Conservation (phyloP, 225 moss, liverwort and hornwort species). For the Physcomitrium patens region DNA sequence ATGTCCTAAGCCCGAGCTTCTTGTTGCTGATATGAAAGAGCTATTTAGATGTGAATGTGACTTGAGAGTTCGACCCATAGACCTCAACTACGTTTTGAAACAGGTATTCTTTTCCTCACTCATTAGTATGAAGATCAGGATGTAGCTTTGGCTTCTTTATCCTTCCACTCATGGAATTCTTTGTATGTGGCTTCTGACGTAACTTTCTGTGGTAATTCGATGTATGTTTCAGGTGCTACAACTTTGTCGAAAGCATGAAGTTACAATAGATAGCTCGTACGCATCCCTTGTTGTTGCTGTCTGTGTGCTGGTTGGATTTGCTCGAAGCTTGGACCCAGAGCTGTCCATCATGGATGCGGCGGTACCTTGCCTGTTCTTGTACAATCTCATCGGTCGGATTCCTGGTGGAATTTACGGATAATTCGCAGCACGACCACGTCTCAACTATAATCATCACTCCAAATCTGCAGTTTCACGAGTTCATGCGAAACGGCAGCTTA, state of each 20-base stretch:
- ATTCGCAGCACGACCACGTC: constrained; percentile 3
- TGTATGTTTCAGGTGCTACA: constrained; percentile 69
- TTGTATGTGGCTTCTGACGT: background rate
- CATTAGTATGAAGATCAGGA: background rate
- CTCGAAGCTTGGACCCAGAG: constrained; percentile 84
- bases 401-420: constrained; percentile 93
- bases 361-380: constrained; percentile 87
- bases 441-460: too few species aligned
- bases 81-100: constrained; percentile 81
- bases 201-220: constrained; percentile 29
- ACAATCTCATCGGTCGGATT: constrained; percentile 88
- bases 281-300: constrained; percentile 87
- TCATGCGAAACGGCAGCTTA: too few species aligned
- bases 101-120: constrained; percentile 48
- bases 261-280: constrained; percentile 90
- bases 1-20: constrained; percentile 52
- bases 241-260: constrained; percentile 91
- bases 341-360: constrained; percentile 98
- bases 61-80: constrained; percentile 58
- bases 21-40: constrained; percentile 67
- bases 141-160: background rate
- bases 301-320: constrained; percentile 93
- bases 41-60: constrained; percentile 80
- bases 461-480: too few species aligned
- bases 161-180: background rate